A percentile compares a stretch with the other conserved stretches of the same genome.
Conservation (phyloP, 2,329 filamentous ascomycete species). For the Ophiostoma australiae region DNA sequence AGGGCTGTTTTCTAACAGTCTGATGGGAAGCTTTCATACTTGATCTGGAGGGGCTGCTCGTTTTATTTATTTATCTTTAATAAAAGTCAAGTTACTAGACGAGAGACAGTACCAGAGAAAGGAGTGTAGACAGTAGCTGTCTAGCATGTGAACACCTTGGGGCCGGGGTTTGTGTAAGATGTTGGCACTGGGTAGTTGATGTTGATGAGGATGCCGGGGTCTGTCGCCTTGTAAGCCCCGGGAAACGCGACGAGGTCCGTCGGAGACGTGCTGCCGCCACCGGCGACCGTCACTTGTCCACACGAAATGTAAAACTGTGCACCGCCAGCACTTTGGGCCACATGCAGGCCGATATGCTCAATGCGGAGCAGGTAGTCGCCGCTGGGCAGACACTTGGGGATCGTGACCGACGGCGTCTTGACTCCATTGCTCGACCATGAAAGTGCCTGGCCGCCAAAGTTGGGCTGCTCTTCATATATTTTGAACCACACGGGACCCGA, state of each 20-base stretch:
- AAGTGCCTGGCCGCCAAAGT: slow-evolving; percentile 27
- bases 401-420: slow-evolving; percentile 29
- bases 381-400: slow-evolving; percentile 32
- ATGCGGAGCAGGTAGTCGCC: slow-evolving; percentile 34
- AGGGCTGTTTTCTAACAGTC: neutral
- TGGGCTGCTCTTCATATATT: slow-evolving; percentile 35
- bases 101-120: neutral
- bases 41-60: neutral
- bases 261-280: slow-evolving; percentile 29
- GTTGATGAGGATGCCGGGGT: slow-evolving; percentile 30
- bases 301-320: slow-evolving; percentile 34
- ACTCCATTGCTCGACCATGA: slow-evolving; percentile 28
- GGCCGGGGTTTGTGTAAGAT: slow-evolving; percentile 28
- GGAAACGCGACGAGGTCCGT: slow-evolving; percentile 28
- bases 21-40: neutral
- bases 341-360: slow-evolving; percentile 34
- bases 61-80: neutral
- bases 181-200: slow-evolving; percentile 31
- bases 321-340: slow-evolving; percentile 29
- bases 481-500: slow-evolving; percentile 38
- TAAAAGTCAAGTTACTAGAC: neutral
- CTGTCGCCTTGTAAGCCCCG: slow-evolving; percentile 28
- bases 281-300: slow-evolving; percentile 31
- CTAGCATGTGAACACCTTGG: slow-evolving; percentile 24
- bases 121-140: neutral